These are phyloP conservation scores for Populus pruinosa DNA, from an alignment of 345 rosid species.

Conservation along the genomic window DNA sequence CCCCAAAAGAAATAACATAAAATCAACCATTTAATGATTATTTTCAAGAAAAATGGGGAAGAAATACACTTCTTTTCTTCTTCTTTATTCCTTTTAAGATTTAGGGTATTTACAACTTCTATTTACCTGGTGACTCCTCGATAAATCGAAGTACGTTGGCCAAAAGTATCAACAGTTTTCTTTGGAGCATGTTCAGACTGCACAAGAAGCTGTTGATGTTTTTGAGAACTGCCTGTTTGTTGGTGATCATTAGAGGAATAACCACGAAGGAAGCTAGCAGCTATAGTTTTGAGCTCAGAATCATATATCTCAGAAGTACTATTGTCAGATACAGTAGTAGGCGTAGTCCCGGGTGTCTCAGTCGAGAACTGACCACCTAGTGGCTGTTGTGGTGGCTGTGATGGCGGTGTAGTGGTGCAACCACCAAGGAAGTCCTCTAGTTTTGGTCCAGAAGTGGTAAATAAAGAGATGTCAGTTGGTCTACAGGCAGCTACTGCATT, in stretches of 20 bases:
- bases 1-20: not conserved
- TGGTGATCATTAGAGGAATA: slow-evolving; percentile 32
- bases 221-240: slow-evolving; percentile 12
- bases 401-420: slow-evolving; percentile 9
- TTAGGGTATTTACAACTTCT: not conserved
- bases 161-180: slow-evolving; percentile 64
- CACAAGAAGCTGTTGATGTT: slow-evolving; percentile 22
- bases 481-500: slow-evolving; percentile 23
- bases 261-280: slow-evolving; percentile 71
- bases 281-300: slow-evolving; percentile 71
- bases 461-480: slow-evolving; percentile 47
- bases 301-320: slow-evolving; percentile 41
- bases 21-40: not conserved
- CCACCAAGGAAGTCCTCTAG: slow-evolving; percentile 75
- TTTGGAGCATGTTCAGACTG: slow-evolving; percentile 37
- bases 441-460: slow-evolving; percentile 50
- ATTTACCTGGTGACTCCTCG: slow-evolving; percentile 82
- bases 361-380: slow-evolving; percentile 26
- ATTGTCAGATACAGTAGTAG: slow-evolving; percentile 11
- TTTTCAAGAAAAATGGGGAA: not conserved
- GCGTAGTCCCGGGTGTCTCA: slow-evolving; percentile 33
- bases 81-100: not conserved
- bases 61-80: not conserved
- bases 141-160: slow-evolving; percentile 88
- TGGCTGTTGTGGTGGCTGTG: slow-evolving; percentile 20